Conservation (phyloP, 1,139 yeast genomes). For the Saccharomycopsis hybrid region DNA sequence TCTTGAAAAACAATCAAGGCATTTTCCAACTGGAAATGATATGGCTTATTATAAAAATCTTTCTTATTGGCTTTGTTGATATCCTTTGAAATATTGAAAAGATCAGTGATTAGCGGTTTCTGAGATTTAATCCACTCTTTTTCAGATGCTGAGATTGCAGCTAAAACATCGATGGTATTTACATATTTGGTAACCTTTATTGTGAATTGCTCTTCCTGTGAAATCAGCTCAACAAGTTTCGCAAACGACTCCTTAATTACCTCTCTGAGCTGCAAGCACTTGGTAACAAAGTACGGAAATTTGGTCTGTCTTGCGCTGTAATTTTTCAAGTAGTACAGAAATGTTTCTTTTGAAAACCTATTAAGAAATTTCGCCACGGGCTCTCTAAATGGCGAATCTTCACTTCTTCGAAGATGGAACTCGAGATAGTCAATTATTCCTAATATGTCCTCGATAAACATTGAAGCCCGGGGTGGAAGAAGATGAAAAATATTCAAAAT, state of each 20-base stretch:
- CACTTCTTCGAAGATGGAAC: slow-evolving; percentile 76
- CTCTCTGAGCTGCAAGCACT: slow-evolving; percentile 51
- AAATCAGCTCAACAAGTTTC: slow-evolving; percentile 33
- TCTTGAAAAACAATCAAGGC: slow-evolving; percentile 51
- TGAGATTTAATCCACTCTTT: slow-evolving; percentile 57
- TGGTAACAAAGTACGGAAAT: slow-evolving; percentile 54
- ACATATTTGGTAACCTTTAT: slow-evolving; percentile 58
- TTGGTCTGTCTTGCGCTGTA: slow-evolving; percentile 67
- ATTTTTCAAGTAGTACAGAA: slow-evolving; percentile 63
- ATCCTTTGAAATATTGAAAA: slow-evolving; percentile 41
- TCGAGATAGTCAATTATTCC: slow-evolving; percentile 73
- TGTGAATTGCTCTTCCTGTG: slow-evolving; percentile 45
- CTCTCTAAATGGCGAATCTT: slow-evolving; percentile 82
- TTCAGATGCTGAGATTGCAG: slow-evolving; percentile 48
- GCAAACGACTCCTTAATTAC: slow-evolving; percentile 48
- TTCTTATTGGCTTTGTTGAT: slow-evolving; percentile 37
- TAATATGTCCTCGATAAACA: slow-evolving; percentile 84
- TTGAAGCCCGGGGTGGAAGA: slow-evolving; percentile 85
- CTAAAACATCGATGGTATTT: slow-evolving; percentile 61
- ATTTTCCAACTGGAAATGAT: slow-evolving; percentile 70
- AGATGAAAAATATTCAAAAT: slow-evolving; percentile 88
- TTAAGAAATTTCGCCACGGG: slow-evolving; percentile 87
- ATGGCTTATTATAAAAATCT: slow-evolving; percentile 48
- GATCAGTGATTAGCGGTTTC: slow-evolving; percentile 40
- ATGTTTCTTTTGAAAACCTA: slow-evolving; percentile 72